Percentiles rank a stretch among this genome's conserved stretches.
Evolutionary conservation across 176 grass and related monocot species (phyloP).

Genomic region (Zea luxurians): DNA sequence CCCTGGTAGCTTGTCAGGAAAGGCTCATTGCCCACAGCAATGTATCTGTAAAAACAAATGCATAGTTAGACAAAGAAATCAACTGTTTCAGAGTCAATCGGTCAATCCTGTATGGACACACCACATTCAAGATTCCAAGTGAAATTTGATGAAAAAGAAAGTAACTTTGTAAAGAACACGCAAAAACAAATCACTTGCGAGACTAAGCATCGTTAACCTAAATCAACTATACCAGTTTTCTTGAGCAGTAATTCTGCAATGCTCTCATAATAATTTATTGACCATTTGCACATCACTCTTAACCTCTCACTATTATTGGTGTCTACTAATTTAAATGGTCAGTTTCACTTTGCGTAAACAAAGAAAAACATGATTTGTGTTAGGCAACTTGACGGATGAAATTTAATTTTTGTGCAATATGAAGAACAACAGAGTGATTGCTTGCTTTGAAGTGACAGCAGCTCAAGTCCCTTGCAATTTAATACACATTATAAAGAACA

Average conservation of each 20-base stretch:
- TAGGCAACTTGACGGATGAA: background rate
- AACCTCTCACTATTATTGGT: background rate
- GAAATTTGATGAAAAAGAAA: background rate
- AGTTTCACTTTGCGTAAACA: background rate
- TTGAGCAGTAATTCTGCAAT: background rate
- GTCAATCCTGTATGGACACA: background rate
- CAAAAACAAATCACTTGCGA: background rate
- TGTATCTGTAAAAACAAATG: constrained; percentile 54
- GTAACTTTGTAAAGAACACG: background rate
- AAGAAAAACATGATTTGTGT: background rate
- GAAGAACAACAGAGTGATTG: constrained; percentile 1
- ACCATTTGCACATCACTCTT: background rate
- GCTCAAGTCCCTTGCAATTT: background rate
- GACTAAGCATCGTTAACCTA: background rate
- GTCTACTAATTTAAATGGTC: background rate
- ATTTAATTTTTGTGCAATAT: background rate
- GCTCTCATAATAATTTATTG: background rate
- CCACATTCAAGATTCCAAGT: background rate
- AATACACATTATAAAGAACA: background rate
- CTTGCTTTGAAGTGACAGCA: background rate
- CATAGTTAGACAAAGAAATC: background rate
- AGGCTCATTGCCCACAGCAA: constrained; percentile 95
- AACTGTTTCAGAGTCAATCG: background rate
- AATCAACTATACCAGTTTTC: background rate
- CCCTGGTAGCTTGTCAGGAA: constrained; percentile 89